These are phyloP conservation scores for Pyronema omphalodes DNA, from an alignment of 495 filamentous ascomycete species.

Conservation along the genomic window DNA sequence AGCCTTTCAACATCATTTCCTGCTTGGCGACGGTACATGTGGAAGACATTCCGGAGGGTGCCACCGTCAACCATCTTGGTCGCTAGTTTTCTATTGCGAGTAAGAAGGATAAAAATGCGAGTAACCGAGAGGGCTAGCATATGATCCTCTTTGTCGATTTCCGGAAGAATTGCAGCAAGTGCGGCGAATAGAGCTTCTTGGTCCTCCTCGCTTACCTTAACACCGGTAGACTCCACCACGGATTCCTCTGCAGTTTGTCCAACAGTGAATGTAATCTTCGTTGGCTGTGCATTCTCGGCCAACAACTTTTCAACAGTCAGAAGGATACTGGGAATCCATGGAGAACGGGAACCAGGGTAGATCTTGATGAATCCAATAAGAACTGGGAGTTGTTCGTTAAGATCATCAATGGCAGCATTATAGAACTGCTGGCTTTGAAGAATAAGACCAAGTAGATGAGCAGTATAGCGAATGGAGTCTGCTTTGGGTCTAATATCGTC, in stretches of 20 bases:
- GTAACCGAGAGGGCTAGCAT: constrained; percentile 65
- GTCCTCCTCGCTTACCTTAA: constrained; percentile 39
- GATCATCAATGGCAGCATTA: constrained; percentile 47
- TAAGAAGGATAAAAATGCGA: constrained; percentile 79
- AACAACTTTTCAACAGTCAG: constrained; percentile 81
- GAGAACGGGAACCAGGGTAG: constrained; percentile 55
- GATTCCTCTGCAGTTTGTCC: constrained; percentile 40
- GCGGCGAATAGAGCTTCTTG: constrained; percentile 52
- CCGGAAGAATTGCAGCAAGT: constrained; percentile 63
- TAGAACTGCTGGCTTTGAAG: constrained; percentile 73
- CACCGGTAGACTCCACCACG: constrained; percentile 34
- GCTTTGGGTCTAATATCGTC: constrained; percentile 50
- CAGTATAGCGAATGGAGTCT: constrained; percentile 80
- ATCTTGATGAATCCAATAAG: constrained; percentile 69
- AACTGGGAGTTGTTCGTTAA: constrained; percentile 59
- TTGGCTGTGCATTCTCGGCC: constrained; percentile 66
- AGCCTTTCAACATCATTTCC: constrained; percentile 55
- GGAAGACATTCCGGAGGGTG: constrained; percentile 74
- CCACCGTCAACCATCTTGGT: constrained; percentile 63
- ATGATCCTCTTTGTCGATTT: constrained; percentile 62
- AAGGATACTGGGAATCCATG: constrained; percentile 82
- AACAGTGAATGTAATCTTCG: constrained; percentile 49
- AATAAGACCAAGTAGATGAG: constrained; percentile 77
- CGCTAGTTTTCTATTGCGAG: constrained; percentile 56
- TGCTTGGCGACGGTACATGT: constrained; percentile 83